Evolutionary conservation across 129 eudicot species (phyloP).

Genomic region (Chrysanthemum seticuspe): DNA sequence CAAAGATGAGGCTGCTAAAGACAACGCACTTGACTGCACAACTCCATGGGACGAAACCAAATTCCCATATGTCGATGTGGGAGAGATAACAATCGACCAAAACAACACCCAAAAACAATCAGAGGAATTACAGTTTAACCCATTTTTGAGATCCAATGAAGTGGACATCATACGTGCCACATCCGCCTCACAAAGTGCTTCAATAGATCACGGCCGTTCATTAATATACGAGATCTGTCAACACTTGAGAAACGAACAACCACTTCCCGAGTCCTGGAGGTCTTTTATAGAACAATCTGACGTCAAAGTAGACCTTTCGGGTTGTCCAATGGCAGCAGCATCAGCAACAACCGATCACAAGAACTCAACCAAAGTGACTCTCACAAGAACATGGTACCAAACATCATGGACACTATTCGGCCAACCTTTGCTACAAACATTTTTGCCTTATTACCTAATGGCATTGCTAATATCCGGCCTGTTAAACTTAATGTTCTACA

Average conservation of each 20-base stretch:
- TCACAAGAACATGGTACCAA: constrained; percentile 57
- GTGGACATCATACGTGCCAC: constrained; percentile 69
- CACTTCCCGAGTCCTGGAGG: constrained; percentile 84
- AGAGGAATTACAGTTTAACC: constrained; percentile 69
- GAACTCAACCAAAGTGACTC: constrained; percentile 37
- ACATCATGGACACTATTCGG: constrained; percentile 61
- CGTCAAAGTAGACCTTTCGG: constrained; percentile 81
- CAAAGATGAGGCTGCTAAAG: constrained; percentile 48
- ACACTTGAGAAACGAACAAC: constrained; percentile 63
- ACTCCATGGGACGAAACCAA: constrained; percentile 68
- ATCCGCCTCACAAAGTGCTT: constrained; percentile 78
- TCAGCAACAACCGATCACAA: constrained; percentile 37
- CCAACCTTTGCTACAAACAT: constrained; percentile 73
- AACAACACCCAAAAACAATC: constrained; percentile 51
- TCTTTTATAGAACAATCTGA: constrained; percentile 74
- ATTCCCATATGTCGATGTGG: constrained; percentile 61
- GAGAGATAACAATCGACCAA: constrained; percentile 63
- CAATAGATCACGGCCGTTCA: constrained; percentile 90
- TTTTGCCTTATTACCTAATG: constrained; percentile 63
- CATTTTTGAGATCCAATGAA: constrained; percentile 63
- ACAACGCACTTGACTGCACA: constrained; percentile 73
- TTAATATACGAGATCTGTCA: constrained; percentile 77
- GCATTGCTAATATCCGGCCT: constrained; percentile 55
- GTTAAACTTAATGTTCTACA: constrained; percentile 38
- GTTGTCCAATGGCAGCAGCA: constrained; percentile 69